Evolutionary conservation across 192 early-diverging fungal species (phyloP).

Genomic region (Phlyctochytrium planicorne): DNA sequence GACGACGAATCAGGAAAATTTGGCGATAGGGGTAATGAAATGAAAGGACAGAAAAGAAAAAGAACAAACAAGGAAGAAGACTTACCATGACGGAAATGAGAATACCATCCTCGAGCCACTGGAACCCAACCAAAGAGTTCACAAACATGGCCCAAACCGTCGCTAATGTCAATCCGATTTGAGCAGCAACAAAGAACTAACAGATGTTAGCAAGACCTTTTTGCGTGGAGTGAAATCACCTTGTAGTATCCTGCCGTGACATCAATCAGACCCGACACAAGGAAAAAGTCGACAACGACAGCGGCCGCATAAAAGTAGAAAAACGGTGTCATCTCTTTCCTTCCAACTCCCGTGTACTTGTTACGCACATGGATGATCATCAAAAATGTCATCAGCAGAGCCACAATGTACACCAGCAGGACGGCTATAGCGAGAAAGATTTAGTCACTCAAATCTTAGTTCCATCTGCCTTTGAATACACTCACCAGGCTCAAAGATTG

Average conservation of each 20-base stretch:
- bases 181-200: conserved; percentile 78
- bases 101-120: conserved; percentile 90
- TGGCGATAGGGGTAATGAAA: background rate
- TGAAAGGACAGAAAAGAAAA: background rate
- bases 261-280: conserved; percentile 87
- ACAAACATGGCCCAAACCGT: conserved; percentile 86
- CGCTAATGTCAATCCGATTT: conserved; percentile 73
- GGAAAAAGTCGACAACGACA: conserved; percentile 79
- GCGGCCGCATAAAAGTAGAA: conserved; percentile 87
- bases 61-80: background rate
- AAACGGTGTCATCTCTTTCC: conserved; percentile 93
- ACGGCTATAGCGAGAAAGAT: conserved; percentile 60
- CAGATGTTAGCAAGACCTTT: background rate
- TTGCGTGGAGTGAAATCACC: conserved; percentile 30
- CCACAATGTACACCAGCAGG: conserved; percentile 83
- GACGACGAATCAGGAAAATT: conserved; percentile 7
- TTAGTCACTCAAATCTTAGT: background rate
- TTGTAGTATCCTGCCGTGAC: conserved; percentile 68
- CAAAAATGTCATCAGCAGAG: conserved; percentile 88
- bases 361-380: conserved; percentile 95
- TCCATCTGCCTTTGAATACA: background rate
- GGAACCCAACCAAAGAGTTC: conserved; percentile 90
- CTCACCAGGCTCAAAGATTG: conserved; percentile 79
- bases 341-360: conserved; percentile 92
- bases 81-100: conserved; percentile 83